phyloP scores from a whole-genome alignment of 345 rosid genomes.

The Isatis tinctoria region DNA sequence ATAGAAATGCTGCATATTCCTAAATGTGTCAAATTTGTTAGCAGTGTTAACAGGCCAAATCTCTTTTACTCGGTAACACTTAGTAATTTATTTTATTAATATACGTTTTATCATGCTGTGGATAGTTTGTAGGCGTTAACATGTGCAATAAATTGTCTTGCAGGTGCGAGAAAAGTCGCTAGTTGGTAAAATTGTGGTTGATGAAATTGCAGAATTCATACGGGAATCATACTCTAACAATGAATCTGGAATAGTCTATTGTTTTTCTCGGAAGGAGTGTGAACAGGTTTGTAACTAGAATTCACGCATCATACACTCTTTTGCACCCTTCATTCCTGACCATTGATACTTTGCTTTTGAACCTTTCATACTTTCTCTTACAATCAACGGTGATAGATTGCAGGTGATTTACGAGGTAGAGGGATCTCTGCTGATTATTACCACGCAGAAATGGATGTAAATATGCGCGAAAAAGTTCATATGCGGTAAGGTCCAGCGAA shows the following conservation, averaged over 20 bases:
- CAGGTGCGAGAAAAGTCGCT: conserved; percentile 90
- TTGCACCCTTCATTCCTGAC: neutral
- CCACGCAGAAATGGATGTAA: conserved; percentile 93
- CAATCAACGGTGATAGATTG: conserved; percentile 57
- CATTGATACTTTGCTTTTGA: neutral
- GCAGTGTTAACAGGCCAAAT: conserved; percentile 96
- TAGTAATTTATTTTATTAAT: neutral
- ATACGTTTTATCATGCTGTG: neutral
- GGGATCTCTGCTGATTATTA: conserved; percentile 82
- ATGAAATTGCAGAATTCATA: conserved; percentile 81
- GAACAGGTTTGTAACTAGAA: conserved; percentile 61
- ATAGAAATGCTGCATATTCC: conserved; percentile 85
- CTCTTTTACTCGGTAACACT: conserved; percentile 78
- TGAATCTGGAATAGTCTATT: conserved; percentile 94
- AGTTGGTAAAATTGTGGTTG: conserved; percentile 69
- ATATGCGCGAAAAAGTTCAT: conserved; percentile 86
- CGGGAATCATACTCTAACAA: conserved; percentile 73
- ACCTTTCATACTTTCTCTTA: conserved; percentile 3
- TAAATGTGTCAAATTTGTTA: conserved; percentile 73
- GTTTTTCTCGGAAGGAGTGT: conserved; percentile 94
- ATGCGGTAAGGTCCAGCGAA: conserved; percentile 39
- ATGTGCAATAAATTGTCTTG: conserved; percentile 7
- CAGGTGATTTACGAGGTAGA: conserved; percentile 62
- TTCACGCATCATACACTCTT: neutral
- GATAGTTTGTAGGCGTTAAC: neutral